phyloP scores from a whole-genome alignment of 768 basidiomycete species.

The Peribolospora baueri region DNA sequence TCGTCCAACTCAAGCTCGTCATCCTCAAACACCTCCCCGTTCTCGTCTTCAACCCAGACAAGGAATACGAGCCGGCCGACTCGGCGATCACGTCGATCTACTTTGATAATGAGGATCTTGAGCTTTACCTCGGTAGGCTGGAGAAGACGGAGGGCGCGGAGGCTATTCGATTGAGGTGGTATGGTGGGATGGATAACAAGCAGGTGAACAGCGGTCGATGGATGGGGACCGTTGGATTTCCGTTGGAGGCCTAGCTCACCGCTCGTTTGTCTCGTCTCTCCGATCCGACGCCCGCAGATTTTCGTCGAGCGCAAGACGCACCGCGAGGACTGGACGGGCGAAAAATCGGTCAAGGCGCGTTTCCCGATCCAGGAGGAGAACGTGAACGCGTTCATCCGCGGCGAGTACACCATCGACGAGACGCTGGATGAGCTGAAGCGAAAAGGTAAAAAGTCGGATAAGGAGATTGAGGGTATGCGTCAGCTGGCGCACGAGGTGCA shows the following conservation, averaged over 20 bases:
- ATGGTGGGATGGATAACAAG: slow-evolving; percentile 46
- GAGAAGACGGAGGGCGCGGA: slow-evolving; percentile 99
- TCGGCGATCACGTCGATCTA: slow-evolving; percentile 88
- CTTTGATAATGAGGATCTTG: slow-evolving; percentile 85
- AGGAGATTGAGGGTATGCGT: slow-evolving; percentile 79
- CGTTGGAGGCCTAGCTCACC: neutral
- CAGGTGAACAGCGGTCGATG: slow-evolving; percentile 10
- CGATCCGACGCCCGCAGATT: slow-evolving; percentile 7
- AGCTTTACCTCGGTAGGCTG: slow-evolving; percentile 80
- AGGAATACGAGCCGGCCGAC: slow-evolving; percentile 48
- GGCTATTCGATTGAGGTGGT: slow-evolving; percentile 89
- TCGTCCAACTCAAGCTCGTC: slow-evolving; percentile 75
- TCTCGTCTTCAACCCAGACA: slow-evolving; percentile 77
- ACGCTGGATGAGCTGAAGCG: slow-evolving; percentile 62
- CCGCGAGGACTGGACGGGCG: slow-evolving; percentile 97
- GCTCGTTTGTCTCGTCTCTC: neutral
- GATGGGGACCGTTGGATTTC: no score
- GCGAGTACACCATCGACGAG: slow-evolving; percentile 76
- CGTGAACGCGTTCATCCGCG: slow-evolving; percentile 69
- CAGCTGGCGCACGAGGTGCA: slow-evolving; percentile 95
- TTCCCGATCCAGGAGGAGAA: slow-evolving; percentile 70
- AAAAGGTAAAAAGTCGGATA: slow-evolving; percentile 77
- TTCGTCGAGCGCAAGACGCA: slow-evolving; percentile 33
- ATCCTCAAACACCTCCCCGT: slow-evolving; percentile 83
- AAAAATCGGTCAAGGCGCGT: slow-evolving; percentile 91